Evolutionary conservation across 768 basidiomycete genomes (phyloP), one percentile per base, ranked within the genome.

Genomic region (Kwoniella sp.): DNA sequence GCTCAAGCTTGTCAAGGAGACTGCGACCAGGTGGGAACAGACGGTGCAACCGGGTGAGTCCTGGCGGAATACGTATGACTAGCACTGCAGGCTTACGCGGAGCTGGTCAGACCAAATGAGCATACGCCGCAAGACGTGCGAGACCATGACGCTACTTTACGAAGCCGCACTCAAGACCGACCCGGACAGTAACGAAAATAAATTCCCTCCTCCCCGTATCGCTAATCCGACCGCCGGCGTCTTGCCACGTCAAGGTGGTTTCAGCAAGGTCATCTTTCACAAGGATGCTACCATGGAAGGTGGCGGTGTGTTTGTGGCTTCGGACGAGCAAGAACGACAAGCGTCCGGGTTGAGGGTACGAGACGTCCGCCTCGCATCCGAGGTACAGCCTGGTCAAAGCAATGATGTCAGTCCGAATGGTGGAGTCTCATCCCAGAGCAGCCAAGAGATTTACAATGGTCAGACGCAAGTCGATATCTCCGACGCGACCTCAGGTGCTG

Each of bases 71-170:
- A 10, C 19, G 14, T 19, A 14, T 27, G 12, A 11, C 38, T 17
- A n/a, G 38, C 41, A 11, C 22, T 40, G 12, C 12, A 0, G 12
- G 19, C 38, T 15, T 32, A 26, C 7, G 23, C n/a, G 20, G 27
- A n/a, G n/a, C n/a, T n/a, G n/a, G 44, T 20, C 49, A 65, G 74
- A 95, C 60, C 91, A 96, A 75, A 92, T 92, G 89, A 89, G 87
- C 34, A 84, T 87, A 17, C 82, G 90, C 76, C 83, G 90, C 59
- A 93, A 93, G 84, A 80, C 78, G 39, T 64, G 89, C 39, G 91
- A 96, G 75, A 92, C 93, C 50, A 93, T 95, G 61, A 80, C 87
- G 5, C 78, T 96, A 22, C 78, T 95, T 29, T 92, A 89, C 72
- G 89, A 92, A 76, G 89, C 91, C 11, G 93, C 92, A n/a, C 86